Evolutionary conservation across 257 asterid species (phyloP), one percentile per base, ranked within the genome.

Genomic region (Solanum gandarillasii): DNA sequence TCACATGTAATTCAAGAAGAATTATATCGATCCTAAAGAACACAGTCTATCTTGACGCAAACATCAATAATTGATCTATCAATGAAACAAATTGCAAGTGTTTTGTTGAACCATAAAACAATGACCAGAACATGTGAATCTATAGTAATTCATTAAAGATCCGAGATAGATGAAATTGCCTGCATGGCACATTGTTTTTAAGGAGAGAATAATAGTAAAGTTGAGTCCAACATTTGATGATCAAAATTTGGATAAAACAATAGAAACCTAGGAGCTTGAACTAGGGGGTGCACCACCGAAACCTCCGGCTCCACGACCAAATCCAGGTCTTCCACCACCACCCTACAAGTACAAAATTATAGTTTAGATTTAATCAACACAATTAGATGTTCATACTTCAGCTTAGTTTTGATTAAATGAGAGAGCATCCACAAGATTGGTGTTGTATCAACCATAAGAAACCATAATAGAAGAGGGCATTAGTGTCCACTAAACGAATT

Each of bases 291-390:
- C 92, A 4, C 90, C 84, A 74, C 87, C 87, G 13, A 25, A 88
- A 21, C 92, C 92, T 79, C 91, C 92, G 46, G 92, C 73, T 55
- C 92, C 92, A 85, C 92, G 92, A 2, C 92, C 92, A 86, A 87
- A 90, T 13, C 89, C 89, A 43, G 92, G 89, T 52, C 92, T 89
- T 89, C 91, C 91, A 87, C 92, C 92, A 27, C 88, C 36, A 79
- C 89, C 90, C 88, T 86, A 32, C 88, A 73, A 8, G 84, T 34
- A 52, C 5, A 86, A 12, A 32, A 36, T 0, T 6, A 71, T 16
- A 4, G 27, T 48, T 38, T 14, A 67, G 43, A 36, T 67, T 85
- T 27, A 72, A 72, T 72, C 23, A 3, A 73, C 29, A 35, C 23
- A 2, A 35, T 9, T 73, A 2, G 16, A 73, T 34, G 46, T 18